Evolutionary conservation across 1,284 basidiomycete species (phyloP), one percentile per base, ranked within the genome.

Genomic region (Wallemia ichthyophaga): DNA sequence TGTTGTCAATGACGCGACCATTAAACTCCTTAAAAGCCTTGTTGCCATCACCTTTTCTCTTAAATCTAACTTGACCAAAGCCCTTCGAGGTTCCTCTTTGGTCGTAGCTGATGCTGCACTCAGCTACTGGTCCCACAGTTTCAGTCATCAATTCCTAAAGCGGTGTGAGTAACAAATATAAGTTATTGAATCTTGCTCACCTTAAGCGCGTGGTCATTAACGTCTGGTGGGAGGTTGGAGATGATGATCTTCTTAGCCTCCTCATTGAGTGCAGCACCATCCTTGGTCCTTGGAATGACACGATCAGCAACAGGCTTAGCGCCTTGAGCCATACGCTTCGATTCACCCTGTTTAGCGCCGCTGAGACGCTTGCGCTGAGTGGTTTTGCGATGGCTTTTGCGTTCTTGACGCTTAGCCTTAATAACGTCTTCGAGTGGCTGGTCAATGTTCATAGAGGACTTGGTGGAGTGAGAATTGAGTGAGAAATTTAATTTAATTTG

Each of bases 1-100:
- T 94, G 76, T 89, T 87, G 81, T 98, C 92, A 78, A 98, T 92
- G 74, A 98, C 82, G 70, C 92, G 83, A 74, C 89, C 88, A 78
- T 98, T 88, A 78, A 96, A 98, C 66, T 87, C 79, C 64, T 83
- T 76, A 73, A 82, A 92, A 2, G 92, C 92, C 75, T 84, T 87
- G 69, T 79, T 81, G 61, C 83, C 92, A 67, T 94, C 88, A 60
- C 88, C 88, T 66, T 81, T 81, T 66, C 79, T 80, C 67, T 77
- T 75, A 76, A 96, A 96, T 64, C 81, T 76, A 63, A 98, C 83
- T 13, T 82, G 81, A 54, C 89, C 89, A 62, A 82, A 75, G 62
- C 92, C 92, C 66, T 89, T 94, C 56, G 85, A 89, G 67, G 82
- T 80, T 61, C 92, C 92, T 62, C 76, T 73, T 58, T 77, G 73